A percentile compares a stretch with the other conserved stretches of the same genome.
Evolutionary conservation across 495 filamentous ascomycete genomes (phyloP).

Genomic region (Saxophila tyrrhenica): DNA sequence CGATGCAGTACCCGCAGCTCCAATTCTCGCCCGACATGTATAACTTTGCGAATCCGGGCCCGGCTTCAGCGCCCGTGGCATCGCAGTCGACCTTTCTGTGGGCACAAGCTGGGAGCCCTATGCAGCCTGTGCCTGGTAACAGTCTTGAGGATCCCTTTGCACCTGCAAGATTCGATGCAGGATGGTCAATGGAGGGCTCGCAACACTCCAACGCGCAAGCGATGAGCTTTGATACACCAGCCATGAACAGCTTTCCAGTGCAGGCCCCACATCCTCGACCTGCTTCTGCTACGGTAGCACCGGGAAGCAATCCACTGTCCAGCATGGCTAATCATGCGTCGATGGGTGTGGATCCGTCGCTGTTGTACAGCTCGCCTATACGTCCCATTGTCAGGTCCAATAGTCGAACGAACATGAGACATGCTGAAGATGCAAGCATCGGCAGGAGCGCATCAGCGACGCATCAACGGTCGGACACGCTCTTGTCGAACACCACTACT

Average conservation of each 20-base stretch:
- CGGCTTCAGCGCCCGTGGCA: slow-evolving; percentile 56
- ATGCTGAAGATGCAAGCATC: slow-evolving; percentile 2
- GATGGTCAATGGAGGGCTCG: background rate
- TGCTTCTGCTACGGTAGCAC: background rate
- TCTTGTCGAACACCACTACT: background rate
- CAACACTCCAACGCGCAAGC: slow-evolving; percentile 4
- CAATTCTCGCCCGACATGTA: slow-evolving; percentile 58
- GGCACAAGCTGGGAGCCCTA: slow-evolving; percentile 44
- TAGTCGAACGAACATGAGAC: slow-evolving; percentile 3
- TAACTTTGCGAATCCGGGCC: slow-evolving; percentile 57
- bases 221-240: slow-evolving; percentile 13
- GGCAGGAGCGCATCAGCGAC: background rate
- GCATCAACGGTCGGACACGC: background rate
- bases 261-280: slow-evolving; percentile 8
- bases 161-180: slow-evolving; percentile 17
- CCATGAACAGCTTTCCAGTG: slow-evolving; percentile 16
- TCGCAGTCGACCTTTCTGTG: slow-evolving; percentile 60
- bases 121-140: background rate
- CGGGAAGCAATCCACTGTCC: background rate
- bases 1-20: slow-evolving; percentile 40
- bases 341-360: slow-evolving; percentile 13
- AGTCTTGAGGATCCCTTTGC: slow-evolving; percentile 27
- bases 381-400: background rate
- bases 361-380: slow-evolving; percentile 18
- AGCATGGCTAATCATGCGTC: background rate